A percentile compares a stretch with the other conserved stretches of the same genome.
Conservation (phyloP, 805 yeast species). For the Ogataea pignaliae region DNA sequence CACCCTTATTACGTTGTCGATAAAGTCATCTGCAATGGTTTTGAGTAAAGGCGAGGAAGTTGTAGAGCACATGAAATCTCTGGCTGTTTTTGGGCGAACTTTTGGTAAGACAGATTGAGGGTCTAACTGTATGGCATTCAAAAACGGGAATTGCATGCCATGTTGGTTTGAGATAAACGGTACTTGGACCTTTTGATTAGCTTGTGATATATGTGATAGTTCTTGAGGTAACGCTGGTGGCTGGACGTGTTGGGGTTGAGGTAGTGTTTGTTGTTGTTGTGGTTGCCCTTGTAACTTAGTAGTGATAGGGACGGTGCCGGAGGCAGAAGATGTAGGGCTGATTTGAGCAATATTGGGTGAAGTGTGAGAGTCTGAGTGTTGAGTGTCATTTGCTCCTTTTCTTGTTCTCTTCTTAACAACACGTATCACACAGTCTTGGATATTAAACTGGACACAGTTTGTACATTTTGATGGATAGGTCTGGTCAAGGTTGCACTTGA, state of each 20-base stretch:
- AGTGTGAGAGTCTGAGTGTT: background rate
- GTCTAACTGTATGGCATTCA: slow-evolving; percentile 4
- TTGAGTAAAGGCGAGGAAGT: slow-evolving; percentile 2
- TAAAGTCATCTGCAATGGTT: background rate
- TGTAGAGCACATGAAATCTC: slow-evolving; percentile 1
- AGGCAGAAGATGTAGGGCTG: too few species aligned
- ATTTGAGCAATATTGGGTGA: background rate
- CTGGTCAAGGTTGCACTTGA: slow-evolving; percentile 7
- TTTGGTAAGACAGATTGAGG: background rate
- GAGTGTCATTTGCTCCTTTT: background rate
- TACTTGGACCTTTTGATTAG: background rate
- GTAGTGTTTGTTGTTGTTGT: too few species aligned
- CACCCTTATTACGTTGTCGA: background rate
- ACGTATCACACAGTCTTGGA: slow-evolving; percentile 5
- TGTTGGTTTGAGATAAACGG: background rate
- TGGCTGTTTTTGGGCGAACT: background rate
- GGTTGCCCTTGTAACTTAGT: background rate
- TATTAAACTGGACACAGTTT: slow-evolving; percentile 9
- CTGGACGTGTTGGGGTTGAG: too few species aligned
- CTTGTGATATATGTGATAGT: too few species aligned
- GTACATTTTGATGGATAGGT: slow-evolving; percentile 8
- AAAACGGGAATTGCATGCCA: slow-evolving; percentile 2
- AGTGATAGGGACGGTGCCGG: background rate
- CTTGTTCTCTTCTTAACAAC: background rate
- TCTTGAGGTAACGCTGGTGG: too few species aligned